Evolutionary conservation across 2,329 filamentous ascomycete genomes (phyloP), one percentile per base, ranked within the genome.

Genomic region (Calycina herbarum): DNA sequence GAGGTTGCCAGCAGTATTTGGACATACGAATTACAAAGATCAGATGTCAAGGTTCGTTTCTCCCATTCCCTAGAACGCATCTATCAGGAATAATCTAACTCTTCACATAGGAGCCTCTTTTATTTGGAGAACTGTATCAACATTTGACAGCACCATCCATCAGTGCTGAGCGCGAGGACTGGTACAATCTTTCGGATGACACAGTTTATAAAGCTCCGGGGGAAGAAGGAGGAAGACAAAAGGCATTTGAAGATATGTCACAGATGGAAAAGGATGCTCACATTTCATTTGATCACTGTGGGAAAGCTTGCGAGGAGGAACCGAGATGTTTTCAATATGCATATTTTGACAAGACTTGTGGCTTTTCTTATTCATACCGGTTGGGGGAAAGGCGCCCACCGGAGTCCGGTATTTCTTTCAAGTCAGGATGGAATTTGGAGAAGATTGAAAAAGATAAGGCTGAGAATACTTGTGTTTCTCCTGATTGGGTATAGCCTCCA

Each of bases 101-200:
- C 13, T 38, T 33, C 5, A 24, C n/a, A 59, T 62, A 83, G 81
- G 74, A 77, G 40, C 77, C 78, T 13, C 72, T 54, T 13, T 62
- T 65, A 85, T 48, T 76, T 83, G 62, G 80, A 65, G 83, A 85
- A 63, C 70, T 85, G 38, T 86, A 83, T 70, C 71, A 83, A 4
- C 74, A 78, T 61, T 78, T 85, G 67, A 79, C 84, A 66, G 76
- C 73, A 1, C 80, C 79, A 2, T 77, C 79, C 38, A 75, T 84
- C 68, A 74, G 77, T 40, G 69, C 76, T 5, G 72, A 79, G 80
- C 24, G 75, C 79, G 57, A 64, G 13, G 76, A 83, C 59, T 85
- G 83, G 83, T 80, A 85, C 72, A 86, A 86, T 69, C 70, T 81
- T 2, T 82, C 82, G 5, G 79, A 83, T 27, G 81, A 83, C 63